Percentiles rank a stretch among this genome's conserved stretches.
These are phyloP conservation scores for Penicillium oxalicum DNA, from an alignment of 2,329 filamentous ascomycete species.

Conservation along the genomic window DNA sequence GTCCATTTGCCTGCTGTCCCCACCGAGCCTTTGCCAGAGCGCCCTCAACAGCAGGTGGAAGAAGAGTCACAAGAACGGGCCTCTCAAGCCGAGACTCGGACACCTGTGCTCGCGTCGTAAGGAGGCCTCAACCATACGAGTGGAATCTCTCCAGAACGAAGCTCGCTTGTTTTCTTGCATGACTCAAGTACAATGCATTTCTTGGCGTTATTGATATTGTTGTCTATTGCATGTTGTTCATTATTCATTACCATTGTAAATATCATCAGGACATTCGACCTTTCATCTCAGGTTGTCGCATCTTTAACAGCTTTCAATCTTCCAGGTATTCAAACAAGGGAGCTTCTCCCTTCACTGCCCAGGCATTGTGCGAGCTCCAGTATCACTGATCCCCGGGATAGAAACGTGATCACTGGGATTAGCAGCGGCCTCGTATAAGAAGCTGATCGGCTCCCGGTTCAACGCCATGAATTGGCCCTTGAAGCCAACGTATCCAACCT, in stretches of 20 bases:
- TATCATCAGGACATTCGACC: slow-evolving; percentile 9
- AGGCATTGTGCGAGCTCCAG: slow-evolving; percentile 37
- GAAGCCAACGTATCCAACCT: slow-evolving; percentile 80
- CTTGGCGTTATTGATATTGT: slow-evolving; percentile 21
- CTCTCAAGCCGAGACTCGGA: slow-evolving; percentile 22
- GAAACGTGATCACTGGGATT: slow-evolving; percentile 77
- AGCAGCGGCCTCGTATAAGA: slow-evolving; percentile 88
- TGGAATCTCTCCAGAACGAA: too few species aligned
- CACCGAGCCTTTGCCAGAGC: slow-evolving; percentile 23
- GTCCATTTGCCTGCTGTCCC: slow-evolving; percentile 37
- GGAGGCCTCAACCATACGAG: neutral
- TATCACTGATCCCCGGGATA: slow-evolving; percentile 39
- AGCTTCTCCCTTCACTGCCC: slow-evolving; percentile 29
- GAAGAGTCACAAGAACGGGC: slow-evolving; percentile 19
- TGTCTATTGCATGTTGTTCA: slow-evolving; percentile 2
- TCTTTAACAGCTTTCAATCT: neutral
- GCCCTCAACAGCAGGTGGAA: neutral
- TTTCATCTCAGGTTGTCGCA: neutral
- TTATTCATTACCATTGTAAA: slow-evolving; percentile 14
- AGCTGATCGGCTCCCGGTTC: slow-evolving; percentile 73
- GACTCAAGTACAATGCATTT: slow-evolving; percentile 19
- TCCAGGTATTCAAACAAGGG: neutral
- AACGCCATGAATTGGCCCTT: slow-evolving; percentile 89
- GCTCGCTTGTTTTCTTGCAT: slow-evolving; percentile 2
- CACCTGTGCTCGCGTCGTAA: slow-evolving; percentile 22